These are phyloP conservation scores for Cercospora sp. DNA, from an alignment of 2,329 filamentous ascomycete genomes.

Conservation along the genomic window DNA sequence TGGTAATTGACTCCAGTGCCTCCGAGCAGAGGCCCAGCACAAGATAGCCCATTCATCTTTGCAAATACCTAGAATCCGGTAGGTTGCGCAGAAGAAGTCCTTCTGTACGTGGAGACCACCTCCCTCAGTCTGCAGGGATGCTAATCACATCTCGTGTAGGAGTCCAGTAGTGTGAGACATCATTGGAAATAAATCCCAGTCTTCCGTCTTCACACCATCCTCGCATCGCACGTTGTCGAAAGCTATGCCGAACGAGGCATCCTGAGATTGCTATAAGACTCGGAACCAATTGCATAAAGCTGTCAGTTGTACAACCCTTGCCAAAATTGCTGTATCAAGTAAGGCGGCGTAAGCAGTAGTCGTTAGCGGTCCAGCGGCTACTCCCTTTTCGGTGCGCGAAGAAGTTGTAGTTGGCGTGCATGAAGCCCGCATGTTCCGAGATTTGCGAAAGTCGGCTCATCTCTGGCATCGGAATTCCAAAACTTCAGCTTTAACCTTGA, in stretches of 20 bases:
- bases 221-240: not conserved
- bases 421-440: not conserved
- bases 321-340: not conserved
- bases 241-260: not conserved
- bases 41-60: constrained; percentile 4
- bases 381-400: not conserved
- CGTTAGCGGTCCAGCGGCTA: not conserved
- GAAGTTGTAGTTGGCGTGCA: not conserved
- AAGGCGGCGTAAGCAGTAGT: not conserved
- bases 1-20: constrained; percentile 18
- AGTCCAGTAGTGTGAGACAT: not conserved
- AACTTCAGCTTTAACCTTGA: not conserved
- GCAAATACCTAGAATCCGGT: not conserved
- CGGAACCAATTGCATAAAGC: not conserved
- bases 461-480: not conserved
- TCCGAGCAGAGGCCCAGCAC: constrained; percentile 9
- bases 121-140: not conserved
- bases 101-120: not conserved
- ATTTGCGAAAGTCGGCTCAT: not conserved
- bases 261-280: not conserved
- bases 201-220: not conserved
- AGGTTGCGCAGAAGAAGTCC: not conserved
- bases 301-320: not conserved
- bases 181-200: not conserved
- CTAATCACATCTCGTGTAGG: not conserved